These are phyloP conservation scores for Aspergillus indologenus DNA, from an alignment of 495 filamentous ascomycete species.

Conservation along the genomic window DNA sequence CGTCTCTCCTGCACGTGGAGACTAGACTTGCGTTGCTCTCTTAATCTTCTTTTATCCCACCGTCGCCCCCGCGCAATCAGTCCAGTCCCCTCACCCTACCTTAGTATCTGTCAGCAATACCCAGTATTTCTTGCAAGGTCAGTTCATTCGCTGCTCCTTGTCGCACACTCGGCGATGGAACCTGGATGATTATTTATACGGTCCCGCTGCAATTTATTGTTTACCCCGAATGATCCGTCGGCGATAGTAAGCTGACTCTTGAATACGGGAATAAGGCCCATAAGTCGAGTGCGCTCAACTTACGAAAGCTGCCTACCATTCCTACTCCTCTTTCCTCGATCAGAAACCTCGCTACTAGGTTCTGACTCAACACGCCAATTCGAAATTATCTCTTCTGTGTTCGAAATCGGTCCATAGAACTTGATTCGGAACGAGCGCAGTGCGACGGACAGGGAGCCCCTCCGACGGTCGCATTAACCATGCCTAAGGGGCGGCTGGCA, in stretches of 20 bases:
- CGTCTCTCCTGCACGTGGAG: conserved; percentile 7
- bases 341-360: background rate
- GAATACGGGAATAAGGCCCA: background rate
- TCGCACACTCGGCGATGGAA: background rate
- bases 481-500: background rate
- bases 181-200: background rate
- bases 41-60: background rate
- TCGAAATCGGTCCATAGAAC: background rate
- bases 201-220: background rate
- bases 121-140: background rate
- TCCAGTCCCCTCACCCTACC: background rate
- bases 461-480: background rate
- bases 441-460: background rate
- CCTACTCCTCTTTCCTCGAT: background rate
- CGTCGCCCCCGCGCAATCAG: background rate
- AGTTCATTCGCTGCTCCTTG: background rate
- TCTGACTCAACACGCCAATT: background rate
- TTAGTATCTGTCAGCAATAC: background rate
- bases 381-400: background rate
- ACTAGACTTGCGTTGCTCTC: background rate
- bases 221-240: background rate
- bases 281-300: background rate
- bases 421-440: background rate
- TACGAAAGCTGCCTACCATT: background rate
- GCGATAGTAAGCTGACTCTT: conserved; percentile 1